Percentiles rank a stretch among this genome's conserved stretches.
These are phyloP conservation scores for Alternaria alternata DNA, from an alignment of 2,329 filamentous ascomycete genomes.

Conservation along the genomic window DNA sequence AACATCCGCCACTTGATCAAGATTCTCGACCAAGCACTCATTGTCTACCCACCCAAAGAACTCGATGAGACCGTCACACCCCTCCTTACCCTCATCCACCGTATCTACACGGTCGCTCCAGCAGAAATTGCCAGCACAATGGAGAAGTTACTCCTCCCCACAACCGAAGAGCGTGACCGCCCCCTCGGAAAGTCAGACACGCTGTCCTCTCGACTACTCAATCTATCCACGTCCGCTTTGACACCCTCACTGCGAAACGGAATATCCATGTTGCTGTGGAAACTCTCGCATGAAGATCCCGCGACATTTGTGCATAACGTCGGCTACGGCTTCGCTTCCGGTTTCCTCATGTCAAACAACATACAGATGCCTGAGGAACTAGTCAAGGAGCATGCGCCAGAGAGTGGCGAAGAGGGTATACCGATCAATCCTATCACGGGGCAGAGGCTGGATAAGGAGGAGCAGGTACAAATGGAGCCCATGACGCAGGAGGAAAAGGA, in stretches of 20 bases:
- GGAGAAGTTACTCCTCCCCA: constrained; percentile 74
- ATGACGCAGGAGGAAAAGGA: constrained; percentile 96
- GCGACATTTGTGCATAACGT: constrained; percentile 86
- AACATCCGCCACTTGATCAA: constrained; percentile 72
- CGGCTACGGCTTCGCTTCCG: constrained; percentile 92
- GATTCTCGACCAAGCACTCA: constrained; percentile 73
- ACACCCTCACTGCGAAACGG: constrained; percentile 76
- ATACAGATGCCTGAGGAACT: constrained; percentile 76
- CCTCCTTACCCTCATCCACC: constrained; percentile 75
- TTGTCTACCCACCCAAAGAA: constrained; percentile 70
- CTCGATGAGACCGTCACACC: constrained; percentile 76
- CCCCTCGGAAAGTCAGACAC: constrained; percentile 80
- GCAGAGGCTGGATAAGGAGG: constrained; percentile 76
- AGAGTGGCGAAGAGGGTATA: constrained; percentile 35
- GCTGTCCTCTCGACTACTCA: constrained; percentile 78
- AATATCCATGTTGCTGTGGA: constrained; percentile 83
- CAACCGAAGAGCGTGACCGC: constrained; percentile 75
- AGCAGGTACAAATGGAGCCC: constrained; percentile 65
- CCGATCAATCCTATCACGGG: constrained; percentile 86
- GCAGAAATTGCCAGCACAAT: constrained; percentile 68
- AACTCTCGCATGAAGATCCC: constrained; percentile 83
- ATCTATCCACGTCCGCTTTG: constrained; percentile 76
- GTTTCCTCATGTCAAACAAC: constrained; percentile 86
- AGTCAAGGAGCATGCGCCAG: constrained; percentile 61
- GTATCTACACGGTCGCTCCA: constrained; percentile 74